phyloP scores from a whole-genome alignment of 495 filamentous ascomycete genomes.

The Apodospora peruviana region DNA sequence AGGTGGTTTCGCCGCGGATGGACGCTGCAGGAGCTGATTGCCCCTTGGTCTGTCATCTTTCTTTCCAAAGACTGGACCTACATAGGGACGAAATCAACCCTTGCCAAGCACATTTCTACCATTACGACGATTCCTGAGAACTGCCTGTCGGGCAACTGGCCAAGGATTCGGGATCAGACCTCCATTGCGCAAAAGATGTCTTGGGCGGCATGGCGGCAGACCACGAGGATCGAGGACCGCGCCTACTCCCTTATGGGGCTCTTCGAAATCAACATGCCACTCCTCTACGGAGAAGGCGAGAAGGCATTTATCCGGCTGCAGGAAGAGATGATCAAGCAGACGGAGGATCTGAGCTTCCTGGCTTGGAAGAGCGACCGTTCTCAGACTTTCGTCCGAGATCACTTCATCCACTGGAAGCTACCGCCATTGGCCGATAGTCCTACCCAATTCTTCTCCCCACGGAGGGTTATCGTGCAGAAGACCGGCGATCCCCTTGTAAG shows the following conservation, averaged over 20 bases:
- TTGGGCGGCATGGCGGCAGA: slow-evolving; percentile 4
- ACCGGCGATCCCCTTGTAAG: background rate
- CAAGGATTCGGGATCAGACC: background rate
- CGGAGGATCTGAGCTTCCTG: background rate
- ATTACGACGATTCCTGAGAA: background rate
- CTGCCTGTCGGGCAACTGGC: background rate
- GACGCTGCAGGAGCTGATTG: slow-evolving; percentile 35
- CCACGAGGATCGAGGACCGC: slow-evolving; percentile 9
- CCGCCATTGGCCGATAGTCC: background rate
- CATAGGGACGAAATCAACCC: background rate
- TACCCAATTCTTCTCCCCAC: background rate
- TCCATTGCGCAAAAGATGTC: slow-evolving; percentile 4
- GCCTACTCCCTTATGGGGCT: slow-evolving; percentile 15
- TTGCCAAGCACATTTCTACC: background rate
- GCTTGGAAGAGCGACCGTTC: background rate
- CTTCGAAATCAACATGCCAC: slow-evolving; percentile 13
- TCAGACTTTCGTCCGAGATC: background rate
- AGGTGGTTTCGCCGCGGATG: slow-evolving; percentile 36
- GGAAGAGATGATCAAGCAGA: slow-evolving; percentile 9
- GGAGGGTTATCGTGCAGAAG: background rate
- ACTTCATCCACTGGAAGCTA: background rate
- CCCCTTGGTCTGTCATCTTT: slow-evolving; percentile 25
- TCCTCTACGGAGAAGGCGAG: slow-evolving; percentile 12
- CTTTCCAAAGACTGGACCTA: slow-evolving; percentile 21
- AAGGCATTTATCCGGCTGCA: slow-evolving; percentile 13